These are phyloP conservation scores for Albizia julibrissin DNA, from an alignment of 306 rosid species.

Conservation along the genomic window DNA sequence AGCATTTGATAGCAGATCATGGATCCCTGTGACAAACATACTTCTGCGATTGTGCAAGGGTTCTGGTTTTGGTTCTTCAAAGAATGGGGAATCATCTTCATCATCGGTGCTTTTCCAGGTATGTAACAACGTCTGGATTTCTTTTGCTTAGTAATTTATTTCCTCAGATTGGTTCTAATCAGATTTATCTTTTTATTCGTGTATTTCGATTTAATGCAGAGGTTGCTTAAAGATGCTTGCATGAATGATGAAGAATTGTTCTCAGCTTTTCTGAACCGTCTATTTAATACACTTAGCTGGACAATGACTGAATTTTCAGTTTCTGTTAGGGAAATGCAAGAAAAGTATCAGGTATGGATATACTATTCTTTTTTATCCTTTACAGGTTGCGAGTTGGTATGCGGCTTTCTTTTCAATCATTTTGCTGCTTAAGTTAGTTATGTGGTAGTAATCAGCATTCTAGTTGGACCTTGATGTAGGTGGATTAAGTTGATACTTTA, in stretches of 20 bases:
- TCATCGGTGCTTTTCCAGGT: conserved; percentile 89
- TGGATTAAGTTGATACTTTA: not conserved
- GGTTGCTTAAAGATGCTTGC: conserved; percentile 84
- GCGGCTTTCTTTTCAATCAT: conserved; percentile 19
- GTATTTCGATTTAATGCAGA: conserved; percentile 53
- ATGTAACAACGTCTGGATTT: not conserved
- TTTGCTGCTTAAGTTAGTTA: conserved; percentile 30
- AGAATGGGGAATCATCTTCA: conserved; percentile 87
- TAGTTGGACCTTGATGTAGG: not conserved
- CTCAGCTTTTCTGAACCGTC: conserved; percentile 93
- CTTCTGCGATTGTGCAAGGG: conserved; percentile 92
- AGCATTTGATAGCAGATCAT: conserved; percentile 95
- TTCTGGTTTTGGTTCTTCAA: conserved; percentile 85
- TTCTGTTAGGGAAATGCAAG: conserved; percentile 95
- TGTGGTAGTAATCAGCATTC: not conserved
- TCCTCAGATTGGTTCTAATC: conserved; percentile 31
- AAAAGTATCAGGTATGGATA: conserved; percentile 69
- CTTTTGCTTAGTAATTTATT: not conserved
- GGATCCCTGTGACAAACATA: conserved; percentile 92
- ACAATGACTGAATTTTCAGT: conserved; percentile 98
- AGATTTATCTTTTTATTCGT: not conserved
- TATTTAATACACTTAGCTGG: conserved; percentile 96
- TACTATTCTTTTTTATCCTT: not conserved
- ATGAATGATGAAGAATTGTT: conserved; percentile 69
- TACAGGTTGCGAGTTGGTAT: not conserved